A percentile compares a stretch with the other conserved stretches of the same genome.
Evolutionary conservation across 495 filamentous ascomycete genomes (phyloP).

Genomic region (Trichodelitschia bisporula): DNA sequence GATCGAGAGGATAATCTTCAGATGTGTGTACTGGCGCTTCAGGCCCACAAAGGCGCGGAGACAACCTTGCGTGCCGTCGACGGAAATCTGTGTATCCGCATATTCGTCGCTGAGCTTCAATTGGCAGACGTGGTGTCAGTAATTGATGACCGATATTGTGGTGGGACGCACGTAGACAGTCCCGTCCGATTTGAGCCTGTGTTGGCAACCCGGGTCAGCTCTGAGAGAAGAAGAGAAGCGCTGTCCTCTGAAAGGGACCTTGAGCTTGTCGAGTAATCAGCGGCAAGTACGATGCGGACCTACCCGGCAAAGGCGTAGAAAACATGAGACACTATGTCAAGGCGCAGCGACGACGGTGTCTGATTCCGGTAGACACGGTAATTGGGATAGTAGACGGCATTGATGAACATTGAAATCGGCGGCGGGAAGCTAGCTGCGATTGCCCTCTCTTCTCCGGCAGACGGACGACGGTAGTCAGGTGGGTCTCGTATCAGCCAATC

Average conservation of each 20-base stretch:
- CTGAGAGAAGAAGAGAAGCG: background rate
- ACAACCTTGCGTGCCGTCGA: slow-evolving; percentile 56
- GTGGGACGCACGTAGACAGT: slow-evolving; percentile 44
- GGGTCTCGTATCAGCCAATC: slow-evolving; percentile 2
- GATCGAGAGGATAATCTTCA: slow-evolving; percentile 66
- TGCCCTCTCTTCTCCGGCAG: slow-evolving; percentile 2
- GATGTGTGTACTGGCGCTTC: slow-evolving; percentile 47
- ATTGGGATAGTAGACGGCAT: slow-evolving; percentile 83
- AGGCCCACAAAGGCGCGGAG: slow-evolving; percentile 50
- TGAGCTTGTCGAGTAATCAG: slow-evolving; percentile 1
- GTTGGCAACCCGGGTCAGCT: slow-evolving; percentile 1
- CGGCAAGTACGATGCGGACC: too few relatives aligned
- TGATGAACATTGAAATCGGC: slow-evolving; percentile 25
- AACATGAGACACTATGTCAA: slow-evolving; percentile 45
- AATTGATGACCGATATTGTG: background rate
- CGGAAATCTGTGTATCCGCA: slow-evolving; percentile 56
- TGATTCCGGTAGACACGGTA: slow-evolving; percentile 56
- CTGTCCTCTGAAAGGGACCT: background rate
- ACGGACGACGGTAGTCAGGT: too few relatives aligned
- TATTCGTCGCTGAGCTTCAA: slow-evolving; percentile 70
- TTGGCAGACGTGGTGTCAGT: too few relatives aligned
- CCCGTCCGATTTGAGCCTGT: slow-evolving; percentile 51
- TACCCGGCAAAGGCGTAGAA: slow-evolving; percentile 76
- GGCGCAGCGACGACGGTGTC: slow-evolving; percentile 52
- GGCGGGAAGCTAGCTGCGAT: slow-evolving; percentile 4